Base-by-base conservation (phyloP, 345 rosid species). In the Garcia nutans region DNA sequence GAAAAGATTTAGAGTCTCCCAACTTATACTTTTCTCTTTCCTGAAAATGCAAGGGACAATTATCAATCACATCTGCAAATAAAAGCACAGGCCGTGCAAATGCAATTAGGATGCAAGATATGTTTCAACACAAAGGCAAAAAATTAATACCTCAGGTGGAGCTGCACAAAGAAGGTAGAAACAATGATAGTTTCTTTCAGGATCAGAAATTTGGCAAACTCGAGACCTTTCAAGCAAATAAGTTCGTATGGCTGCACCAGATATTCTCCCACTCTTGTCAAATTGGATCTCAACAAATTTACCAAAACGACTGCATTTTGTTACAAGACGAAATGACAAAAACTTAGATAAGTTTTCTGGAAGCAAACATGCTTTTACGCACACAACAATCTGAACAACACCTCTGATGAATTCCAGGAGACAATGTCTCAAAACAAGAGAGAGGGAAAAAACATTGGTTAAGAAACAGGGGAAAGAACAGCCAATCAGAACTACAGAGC, bases 231-330 rank as follows among this genome's bases (percentile, higher is more conserved):
- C 99, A 61, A 96, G 90, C 87, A 96, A 80, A 85, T 96, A 96
- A 70, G 99, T 96, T 65, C 99, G 85, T 78, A 96, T 87, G 74
- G 99, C 99, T 24, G 99, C 99, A 62, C 99, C 99, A 50, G 99
- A 96, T 80, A 96, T 96, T 85, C 99, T 88, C 87, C 99, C 99
- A 84, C 76, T 90, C 82, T 92, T 96, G 90, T 96, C 98, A 81
- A 96, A 96, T 86, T 96, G 99, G 79, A 96, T 82, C 92, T 96
- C 99, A 31, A 96, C 99, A 85, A 96, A 96, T 88, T 96, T 96
- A 84, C 99, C 99, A 82, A 96, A 96, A 65, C 99, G 99, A 89
- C 99, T 96, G 82, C 83, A 83, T 80, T 79, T 64, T 73, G 70
- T 85, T 63, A 52, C 74, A 78, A 64, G 62, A 67, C 52, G 74